Evolutionary conservation across 169 alveolate species (phyloP).

Genomic region (Plasmodium gonderi): DNA sequence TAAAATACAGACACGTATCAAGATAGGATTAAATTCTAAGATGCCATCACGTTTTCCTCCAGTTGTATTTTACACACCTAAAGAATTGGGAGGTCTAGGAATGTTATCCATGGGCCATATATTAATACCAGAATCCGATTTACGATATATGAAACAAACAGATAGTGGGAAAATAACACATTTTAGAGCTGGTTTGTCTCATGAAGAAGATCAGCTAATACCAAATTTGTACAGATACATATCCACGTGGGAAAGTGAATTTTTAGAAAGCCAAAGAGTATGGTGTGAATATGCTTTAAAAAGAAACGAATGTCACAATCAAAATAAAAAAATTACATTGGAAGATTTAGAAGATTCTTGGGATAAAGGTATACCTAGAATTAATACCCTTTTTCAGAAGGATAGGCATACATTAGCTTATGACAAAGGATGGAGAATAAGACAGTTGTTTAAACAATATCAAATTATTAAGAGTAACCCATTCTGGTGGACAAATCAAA

Average conservation of each 20-base stretch:
- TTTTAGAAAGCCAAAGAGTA: slow-evolving; percentile 99
- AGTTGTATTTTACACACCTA: slow-evolving; percentile 99
- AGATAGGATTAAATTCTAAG: slow-evolving; percentile 99
- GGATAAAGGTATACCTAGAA: slow-evolving; percentile 99
- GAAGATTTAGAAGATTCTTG: slow-evolving; percentile 99
- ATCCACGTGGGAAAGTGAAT: slow-evolving; percentile 99
- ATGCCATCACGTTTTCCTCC: slow-evolving; percentile 99
- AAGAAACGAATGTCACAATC: slow-evolving; percentile 98
- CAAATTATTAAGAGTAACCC: slow-evolving; percentile 97
- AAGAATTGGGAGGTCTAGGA: slow-evolving; percentile 99
- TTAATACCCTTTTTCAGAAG: slow-evolving; percentile 99
- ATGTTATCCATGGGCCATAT: slow-evolving; percentile 99
- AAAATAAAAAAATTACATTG: slow-evolving; percentile 97
- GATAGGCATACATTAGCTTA: slow-evolving; percentile 99
- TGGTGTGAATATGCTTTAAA: slow-evolving; percentile 99
- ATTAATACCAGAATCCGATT: slow-evolving; percentile 99
- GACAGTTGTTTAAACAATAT: slow-evolving; percentile 98
- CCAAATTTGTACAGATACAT: slow-evolving; percentile 98
- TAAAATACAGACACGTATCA: slow-evolving; percentile 99
- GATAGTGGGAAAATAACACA: slow-evolving; percentile 98
- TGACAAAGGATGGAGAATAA: slow-evolving; percentile 99
- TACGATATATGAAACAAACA: slow-evolving; percentile 96
- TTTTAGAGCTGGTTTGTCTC: slow-evolving; percentile 99
- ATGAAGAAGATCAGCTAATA: slow-evolving; percentile 99
- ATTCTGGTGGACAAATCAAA: slow-evolving; percentile 99